Base-by-base conservation (phyloP, 345 rosid species). In the Eutrema yunnanense region DNA sequence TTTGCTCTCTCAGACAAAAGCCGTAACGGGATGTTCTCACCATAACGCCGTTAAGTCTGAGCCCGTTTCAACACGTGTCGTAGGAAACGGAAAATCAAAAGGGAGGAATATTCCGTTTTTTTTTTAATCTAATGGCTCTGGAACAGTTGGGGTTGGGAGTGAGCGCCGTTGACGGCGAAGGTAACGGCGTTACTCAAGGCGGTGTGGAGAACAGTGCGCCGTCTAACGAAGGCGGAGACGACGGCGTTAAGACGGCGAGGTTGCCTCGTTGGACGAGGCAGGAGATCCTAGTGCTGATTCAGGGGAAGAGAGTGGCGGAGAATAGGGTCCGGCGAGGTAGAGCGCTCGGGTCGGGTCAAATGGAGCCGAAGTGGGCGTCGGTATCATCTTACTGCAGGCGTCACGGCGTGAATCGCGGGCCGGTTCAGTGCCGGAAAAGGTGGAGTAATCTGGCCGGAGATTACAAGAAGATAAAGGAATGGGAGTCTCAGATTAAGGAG, bases 361-460 rank as follows among this genome's bases (percentile, higher is more conserved):
- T 84, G 61, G 99, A 95, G 78, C 90, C 99, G 1, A 95, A 95
- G 74, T 95, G 99, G 99, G 92, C 97, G 0, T 84, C 96, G 4
- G 96, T 95, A 2, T 95, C 98, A 1, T 86, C 97, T 8, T 95
- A 95, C 80, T 95, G 98, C 33, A 84, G 81, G 19, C 77, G 91
- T 43, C 96, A 95, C 78, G 98, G 98, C 0, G 99, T 92, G 65
- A 88, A 92, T 82, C 84, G 99, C 9, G 99, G 96, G 0, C 99
- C 99, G 19, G 91, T 95, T 19, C 99, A 95, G 94, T 95, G 99
- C 78, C 96, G 98, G 48, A 95, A 95, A 74, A 80, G 98, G 69
- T 95, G 98, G 98, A 95, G 98, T 73, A 95, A 95, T 73, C 82
- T 95, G 38, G 86, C 99, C n/a, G 99, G 99, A 22, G 99, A 95